Base-by-base conservation (phyloP, 345 rosid genomes). In the Leavenworthia alabamica region DNA sequence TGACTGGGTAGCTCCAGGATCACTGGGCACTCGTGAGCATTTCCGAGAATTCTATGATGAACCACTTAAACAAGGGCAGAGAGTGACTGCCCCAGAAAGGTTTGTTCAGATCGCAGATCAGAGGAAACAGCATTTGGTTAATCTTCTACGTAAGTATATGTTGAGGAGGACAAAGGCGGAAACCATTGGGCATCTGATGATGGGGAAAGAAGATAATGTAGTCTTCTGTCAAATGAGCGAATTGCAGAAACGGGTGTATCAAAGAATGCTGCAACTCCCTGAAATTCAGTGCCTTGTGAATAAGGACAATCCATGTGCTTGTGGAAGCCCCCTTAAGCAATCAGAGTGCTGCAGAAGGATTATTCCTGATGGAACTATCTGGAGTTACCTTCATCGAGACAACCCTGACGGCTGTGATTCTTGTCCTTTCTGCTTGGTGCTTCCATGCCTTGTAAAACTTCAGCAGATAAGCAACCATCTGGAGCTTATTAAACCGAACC, bases 131-230 rank as follows among this genome's bases (percentile, higher is more conserved):
- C 97, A 86, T 64, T 72, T 89, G 28, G 96, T 74, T 43, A 33
- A 43, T 23, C 83, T 92, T 74, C 85, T 92, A 33, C 78, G 59
- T 57, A 92, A 85, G 64, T 89, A 86, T 62, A 76, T 89, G 93
- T 66, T 92, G 56, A 86, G 97, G 60, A 89, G 98, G 74, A 92
- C 98, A 20, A 92, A 92, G 79, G 97, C 85, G 66, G 96, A 89
- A 77, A 89, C 98, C 15, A 92, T 92, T 60, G 97, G 96, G 8
- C 95, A 86, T 81, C 79, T 89, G 56, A 80, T 92, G 98, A 80
- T 89, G 95, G 98, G 98, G 52, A 92, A 92, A 75, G 98, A 92
- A 79, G 98, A 92, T 71, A 92, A 92, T 58, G 96, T 86, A 6
- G 88, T 92, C 15, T 92, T 92, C 50, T 92, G 98, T 66, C 78